Base-by-base conservation (phyloP, 2,329 filamentous ascomycete species). In the Epichloe uncinata region DNA sequence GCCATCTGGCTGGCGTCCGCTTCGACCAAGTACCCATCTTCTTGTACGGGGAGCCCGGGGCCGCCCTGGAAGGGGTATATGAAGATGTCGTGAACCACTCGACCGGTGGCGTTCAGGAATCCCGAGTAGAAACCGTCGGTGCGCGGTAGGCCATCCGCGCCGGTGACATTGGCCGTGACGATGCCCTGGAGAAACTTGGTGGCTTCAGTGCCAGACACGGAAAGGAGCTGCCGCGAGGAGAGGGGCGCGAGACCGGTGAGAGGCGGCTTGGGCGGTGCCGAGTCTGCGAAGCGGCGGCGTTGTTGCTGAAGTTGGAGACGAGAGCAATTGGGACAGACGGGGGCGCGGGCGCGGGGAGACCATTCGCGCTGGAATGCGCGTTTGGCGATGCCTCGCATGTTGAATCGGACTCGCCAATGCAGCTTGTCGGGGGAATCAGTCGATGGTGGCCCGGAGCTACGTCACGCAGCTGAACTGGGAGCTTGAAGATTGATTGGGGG, bases 81-180 rank as follows among this genome's bases (percentile, higher is more conserved):
- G 66, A 97, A 95, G 48, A 89, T 85, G 68, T 98, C 93, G 69
- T 91, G 79, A 42, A 96, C 71, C 9, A 98, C 77, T 51, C 90
- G 79, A 41, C 93, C 93, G 53, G 81, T 79, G 7, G 91, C 87
- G 57, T 85, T 95, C 41, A 98, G 73, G 60, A 98, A 95, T 0
- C 82, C 87, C 6, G 84, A 76, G 67, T 95, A 97, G 64, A 85
- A 82, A 4, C 81, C 83, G 0, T 70, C 67, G 3, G 57, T 60
- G 22, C 66, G 65, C 2, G 68, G 58, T 36, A 60, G 53, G 53
- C 66, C 61, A 52, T 69, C 55, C 26, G 54, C 61, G 7, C 69
- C 60, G 0, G 75, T 67, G 8, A 68, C 56, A 42, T 61, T 67
- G 54, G 84, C 79, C 1, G 91, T 95, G 55, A 93, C 78, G 50